A percentile compares a stretch with the other conserved stretches of the same genome.
phyloP scores from a whole-genome alignment of 345 rosid genomes.

The Hypericum androsaemum region DNA sequence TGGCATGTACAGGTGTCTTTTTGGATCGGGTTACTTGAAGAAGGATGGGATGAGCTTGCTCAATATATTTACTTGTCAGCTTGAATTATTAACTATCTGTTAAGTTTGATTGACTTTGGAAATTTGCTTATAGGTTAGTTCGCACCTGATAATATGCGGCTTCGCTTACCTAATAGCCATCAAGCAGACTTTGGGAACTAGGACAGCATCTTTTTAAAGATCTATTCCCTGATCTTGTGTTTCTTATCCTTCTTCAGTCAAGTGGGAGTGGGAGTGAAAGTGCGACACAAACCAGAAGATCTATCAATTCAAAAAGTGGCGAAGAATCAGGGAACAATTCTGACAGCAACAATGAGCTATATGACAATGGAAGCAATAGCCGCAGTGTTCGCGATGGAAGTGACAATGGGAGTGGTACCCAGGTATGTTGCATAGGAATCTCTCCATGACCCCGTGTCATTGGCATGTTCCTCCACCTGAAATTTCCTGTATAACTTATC shows the following conservation, averaged over 20 bases:
- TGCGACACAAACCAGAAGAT: conserved; percentile 39
- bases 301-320: conserved; percentile 33
- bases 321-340: conserved; percentile 36
- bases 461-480: not conserved
- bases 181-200: conserved; percentile 3
- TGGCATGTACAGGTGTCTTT: not conserved
- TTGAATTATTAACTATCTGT: not conserved
- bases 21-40: not conserved
- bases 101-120: not conserved
- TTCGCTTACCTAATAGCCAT: conserved; percentile 5
- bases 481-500: too few relatives aligned
- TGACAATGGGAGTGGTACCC: conserved; percentile 69
- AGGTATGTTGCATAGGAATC: conserved; percentile 31
- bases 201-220: not conserved
- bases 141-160: not conserved
- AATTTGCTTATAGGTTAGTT: not conserved
- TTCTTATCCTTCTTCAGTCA: conserved; percentile 37
- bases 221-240: conserved; percentile 5
- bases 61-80: too few relatives aligned
- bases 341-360: conserved; percentile 32
- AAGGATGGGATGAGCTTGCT: too few relatives aligned
- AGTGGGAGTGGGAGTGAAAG: conserved; percentile 74
- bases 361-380: conserved; percentile 38
- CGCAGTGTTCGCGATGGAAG: conserved; percentile 38
- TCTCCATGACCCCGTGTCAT: not conserved